A percentile compares a stretch with the other conserved stretches of the same genome.
phyloP scores from a whole-genome alignment of 163 green algal species.

The Trebouxia gelatinosa region DNA sequence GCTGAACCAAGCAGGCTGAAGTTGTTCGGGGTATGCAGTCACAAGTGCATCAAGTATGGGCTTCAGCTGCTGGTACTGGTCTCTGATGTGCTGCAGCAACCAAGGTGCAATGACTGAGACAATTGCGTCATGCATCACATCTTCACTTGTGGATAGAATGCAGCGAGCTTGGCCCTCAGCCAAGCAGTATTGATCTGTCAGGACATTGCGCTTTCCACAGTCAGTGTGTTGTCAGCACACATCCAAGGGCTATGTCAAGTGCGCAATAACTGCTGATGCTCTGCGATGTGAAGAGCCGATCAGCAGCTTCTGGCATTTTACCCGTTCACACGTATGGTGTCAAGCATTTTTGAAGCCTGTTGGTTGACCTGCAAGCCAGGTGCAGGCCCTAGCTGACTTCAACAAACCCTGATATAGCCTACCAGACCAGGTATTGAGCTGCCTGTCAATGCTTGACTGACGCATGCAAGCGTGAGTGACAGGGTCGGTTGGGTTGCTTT shows the following conservation, averaged over 20 bases:
- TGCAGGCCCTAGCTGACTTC: too few relatives aligned
- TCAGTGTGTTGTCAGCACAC: background rate
- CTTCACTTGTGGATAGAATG: background rate
- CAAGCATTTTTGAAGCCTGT: too few relatives aligned
- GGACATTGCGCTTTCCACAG: background rate
- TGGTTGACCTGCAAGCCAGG: too few relatives aligned
- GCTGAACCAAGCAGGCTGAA: slow-evolving; percentile 46
- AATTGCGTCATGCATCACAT: background rate
- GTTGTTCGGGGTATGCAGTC: slow-evolving; percentile 46
- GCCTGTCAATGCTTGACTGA: background rate
- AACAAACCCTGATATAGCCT: too few relatives aligned
- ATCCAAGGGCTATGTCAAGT: too few relatives aligned
- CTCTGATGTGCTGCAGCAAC: slow-evolving; percentile 48
- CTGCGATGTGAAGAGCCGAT: too few relatives aligned
- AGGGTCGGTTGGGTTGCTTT: too few relatives aligned
- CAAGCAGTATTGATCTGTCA: background rate
- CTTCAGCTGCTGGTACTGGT: slow-evolving; percentile 41
- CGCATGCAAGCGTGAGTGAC: background rate
- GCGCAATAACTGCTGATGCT: too few relatives aligned
- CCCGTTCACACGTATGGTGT: too few relatives aligned
- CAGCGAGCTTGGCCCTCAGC: background rate
- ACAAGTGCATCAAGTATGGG: slow-evolving; percentile 41
- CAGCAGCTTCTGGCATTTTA: too few relatives aligned
- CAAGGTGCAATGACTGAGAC: background rate
- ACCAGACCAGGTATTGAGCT: too few relatives aligned